Evolutionary conservation across 306 rosid species (phyloP).

Genomic region (Pachyrhizus erosus): DNA sequence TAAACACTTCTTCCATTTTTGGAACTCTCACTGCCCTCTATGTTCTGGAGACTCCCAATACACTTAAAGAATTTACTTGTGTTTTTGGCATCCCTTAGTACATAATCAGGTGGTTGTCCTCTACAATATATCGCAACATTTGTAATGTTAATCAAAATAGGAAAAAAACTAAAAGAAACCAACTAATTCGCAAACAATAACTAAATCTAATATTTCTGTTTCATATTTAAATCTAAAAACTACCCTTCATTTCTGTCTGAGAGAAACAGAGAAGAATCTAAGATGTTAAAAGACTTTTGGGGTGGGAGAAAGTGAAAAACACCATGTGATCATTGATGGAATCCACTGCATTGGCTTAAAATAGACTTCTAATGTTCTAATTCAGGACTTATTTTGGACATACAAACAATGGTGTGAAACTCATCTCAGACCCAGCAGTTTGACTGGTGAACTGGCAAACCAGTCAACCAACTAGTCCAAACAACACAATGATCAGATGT

Average conservation of each 20-base stretch:
- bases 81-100: constrained; percentile 94
- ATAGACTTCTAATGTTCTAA: neutral
- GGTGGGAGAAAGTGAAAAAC: neutral
- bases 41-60: constrained; percentile 70
- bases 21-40: constrained; percentile 65
- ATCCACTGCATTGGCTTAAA: neutral
- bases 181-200: constrained; percentile 20
- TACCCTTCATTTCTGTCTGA: neutral
- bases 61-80: constrained; percentile 90
- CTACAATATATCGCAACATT: constrained; percentile 58
- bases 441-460: neutral
- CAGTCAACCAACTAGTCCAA: neutral
- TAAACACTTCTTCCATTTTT: constrained; percentile 65
- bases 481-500: neutral
- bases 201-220: neutral
- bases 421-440: neutral
- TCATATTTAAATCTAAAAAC: constrained; percentile 37
- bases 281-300: constrained; percentile 2
- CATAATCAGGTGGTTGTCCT: constrained; percentile 95
- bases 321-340: neutral
- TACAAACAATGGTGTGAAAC: neutral
- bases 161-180: constrained; percentile 2
- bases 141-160: constrained; percentile 38
- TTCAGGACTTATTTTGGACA: neutral
- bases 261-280: neutral